These are phyloP conservation scores for Juglanconis juglandina DNA, from an alignment of 2,329 filamentous ascomycete species.

Conservation along the genomic window DNA sequence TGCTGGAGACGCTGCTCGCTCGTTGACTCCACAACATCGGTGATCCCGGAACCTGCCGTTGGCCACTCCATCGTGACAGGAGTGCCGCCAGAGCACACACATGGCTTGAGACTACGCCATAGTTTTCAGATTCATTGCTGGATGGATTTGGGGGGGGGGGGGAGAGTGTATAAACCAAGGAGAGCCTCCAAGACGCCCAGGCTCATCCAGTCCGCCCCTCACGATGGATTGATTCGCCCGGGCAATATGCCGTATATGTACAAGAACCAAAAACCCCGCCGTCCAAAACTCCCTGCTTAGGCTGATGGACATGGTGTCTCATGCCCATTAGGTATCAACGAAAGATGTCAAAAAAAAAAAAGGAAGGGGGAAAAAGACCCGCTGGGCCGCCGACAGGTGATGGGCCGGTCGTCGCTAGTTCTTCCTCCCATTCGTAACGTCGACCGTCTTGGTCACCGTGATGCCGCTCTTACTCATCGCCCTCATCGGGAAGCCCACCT, in stretches of 20 bases:
- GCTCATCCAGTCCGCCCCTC: too few species aligned
- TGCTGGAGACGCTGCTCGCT: slow-evolving; percentile 33
- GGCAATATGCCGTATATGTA: neutral
- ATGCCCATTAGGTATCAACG: slow-evolving; percentile 1
- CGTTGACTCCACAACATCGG: neutral
- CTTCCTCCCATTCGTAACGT: slow-evolving; percentile 5
- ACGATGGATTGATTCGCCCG: too few species aligned
- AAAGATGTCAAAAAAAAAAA: neutral
- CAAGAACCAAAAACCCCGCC: neutral
- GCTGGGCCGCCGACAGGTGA: neutral
- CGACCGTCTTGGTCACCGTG: slow-evolving; percentile 18
- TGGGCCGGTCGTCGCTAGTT: too few species aligned
- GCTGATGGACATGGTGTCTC: neutral
- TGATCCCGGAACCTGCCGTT: neutral
- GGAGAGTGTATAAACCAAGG: neutral
- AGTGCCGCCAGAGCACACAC: neutral
- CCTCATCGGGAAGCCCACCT: slow-evolving; percentile 7
- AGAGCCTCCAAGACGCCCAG: neutral
- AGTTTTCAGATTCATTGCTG: too few species aligned
- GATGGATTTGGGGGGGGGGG: too few species aligned
- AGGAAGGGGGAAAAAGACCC: neutral
- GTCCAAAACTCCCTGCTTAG: neutral
- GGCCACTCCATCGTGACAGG: neutral
- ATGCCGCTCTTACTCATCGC: slow-evolving; percentile 13
- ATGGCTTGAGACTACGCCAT: too few species aligned